These are phyloP conservation scores for Mycena epipterygia DNA, from an alignment of 768 basidiomycete species.

Conservation along the genomic window DNA sequence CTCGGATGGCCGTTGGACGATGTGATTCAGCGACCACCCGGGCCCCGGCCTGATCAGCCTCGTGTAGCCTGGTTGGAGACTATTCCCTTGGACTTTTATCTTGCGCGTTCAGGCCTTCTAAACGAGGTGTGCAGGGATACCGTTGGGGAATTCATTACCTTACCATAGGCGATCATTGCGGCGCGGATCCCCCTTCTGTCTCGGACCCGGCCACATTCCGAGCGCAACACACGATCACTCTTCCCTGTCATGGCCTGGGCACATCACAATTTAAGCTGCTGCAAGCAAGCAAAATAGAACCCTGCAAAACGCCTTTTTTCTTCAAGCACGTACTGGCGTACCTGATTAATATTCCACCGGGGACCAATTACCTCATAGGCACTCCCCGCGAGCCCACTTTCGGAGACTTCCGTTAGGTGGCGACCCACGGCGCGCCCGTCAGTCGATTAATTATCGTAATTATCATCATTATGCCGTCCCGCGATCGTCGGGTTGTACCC, in stretches of 20 bases:
- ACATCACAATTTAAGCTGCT: neutral
- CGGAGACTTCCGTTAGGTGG: no score
- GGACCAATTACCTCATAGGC: no score
- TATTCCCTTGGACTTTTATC: neutral
- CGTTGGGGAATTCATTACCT: no score
- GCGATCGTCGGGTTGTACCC: neutral
- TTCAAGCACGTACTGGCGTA: neutral
- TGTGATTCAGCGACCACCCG: neutral
- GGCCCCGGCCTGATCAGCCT: neutral
- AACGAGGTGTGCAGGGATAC: no score
- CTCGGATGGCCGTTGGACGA: no score
- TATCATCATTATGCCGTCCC: neutral
- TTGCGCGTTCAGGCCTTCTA: neutral
- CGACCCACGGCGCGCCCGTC: no score
- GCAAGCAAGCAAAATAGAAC: neutral
- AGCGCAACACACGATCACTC: neutral
- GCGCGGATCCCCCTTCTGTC: neutral
- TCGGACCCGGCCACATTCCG: neutral
- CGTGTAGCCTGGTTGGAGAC: neutral
- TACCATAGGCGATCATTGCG: no score
- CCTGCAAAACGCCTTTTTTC: neutral
- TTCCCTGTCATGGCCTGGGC: neutral
- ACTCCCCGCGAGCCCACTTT: neutral
- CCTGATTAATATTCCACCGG: no score
- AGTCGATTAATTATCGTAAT: no score